Evolutionary conservation across 495 filamentous ascomycete genomes (phyloP), one percentile per base, ranked within the genome.

Genomic region (Daldinia bambusicola): DNA sequence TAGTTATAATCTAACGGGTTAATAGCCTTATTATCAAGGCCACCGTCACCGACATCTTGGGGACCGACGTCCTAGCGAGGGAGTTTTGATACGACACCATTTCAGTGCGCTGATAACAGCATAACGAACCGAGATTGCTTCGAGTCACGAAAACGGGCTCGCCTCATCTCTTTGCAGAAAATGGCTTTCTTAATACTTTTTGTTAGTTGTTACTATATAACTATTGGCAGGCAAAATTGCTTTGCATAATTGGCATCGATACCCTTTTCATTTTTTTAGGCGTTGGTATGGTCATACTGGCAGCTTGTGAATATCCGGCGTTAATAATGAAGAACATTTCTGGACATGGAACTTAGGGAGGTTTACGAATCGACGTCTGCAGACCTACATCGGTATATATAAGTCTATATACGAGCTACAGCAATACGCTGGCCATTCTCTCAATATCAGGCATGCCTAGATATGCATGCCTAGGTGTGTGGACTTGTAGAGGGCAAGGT

Each of bases 161-260:
- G 30, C 32, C 37, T 38, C 13, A 13, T 57, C 22, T 57, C 30
- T n/a, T 53, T 7, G 40, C 5, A 7, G 34, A 13, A 40, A 40
- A 57, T 20, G 12, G 38, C 8, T 13, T 37, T 10, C 3, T 57
- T 37, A 5, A 32, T 31, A 18, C 26, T 69, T 51, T 2, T 16
- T 55, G 0, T 41, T 52, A 53, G 48, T 48, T 48, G 16, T 48
- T 48, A 48, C 37, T 30, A 50, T 22, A 50, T 22, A 26, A 26
- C 26, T 26, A 56, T 14, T 26, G 52, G 50, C 32, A 38, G 31
- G 18, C 53, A 31, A 53, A 8, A 22, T 30, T 59, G 45, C 52
- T 53, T 53, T 66, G 53, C 53, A 60, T 71, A 50, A 51, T 55
- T 58, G 37, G 41, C 63, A 67, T 67, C 60, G 69, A 72, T 72